These are phyloP conservation scores for Aspergillus quadricinctus DNA, from an alignment of 2,329 filamentous ascomycete genomes.

Conservation along the genomic window DNA sequence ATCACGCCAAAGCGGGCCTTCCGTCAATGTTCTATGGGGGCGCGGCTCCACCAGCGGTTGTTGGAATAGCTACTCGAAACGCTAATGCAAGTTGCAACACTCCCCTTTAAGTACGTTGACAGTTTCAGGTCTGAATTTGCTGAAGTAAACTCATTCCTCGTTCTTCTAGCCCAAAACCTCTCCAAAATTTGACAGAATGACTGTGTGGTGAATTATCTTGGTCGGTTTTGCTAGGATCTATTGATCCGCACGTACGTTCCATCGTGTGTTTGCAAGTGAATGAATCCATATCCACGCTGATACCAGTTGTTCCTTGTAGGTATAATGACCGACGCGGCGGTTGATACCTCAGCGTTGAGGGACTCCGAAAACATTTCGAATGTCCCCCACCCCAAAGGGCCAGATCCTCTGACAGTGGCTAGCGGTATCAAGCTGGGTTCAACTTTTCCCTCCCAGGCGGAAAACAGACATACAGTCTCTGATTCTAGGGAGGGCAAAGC, in stretches of 20 bases:
- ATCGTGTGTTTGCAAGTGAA: not conserved
- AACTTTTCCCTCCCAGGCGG: conserved; percentile 27
- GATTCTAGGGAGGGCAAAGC: conserved; percentile 12
- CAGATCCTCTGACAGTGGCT: conserved; percentile 16
- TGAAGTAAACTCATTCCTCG: not conserved
- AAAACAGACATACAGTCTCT: conserved; percentile 16
- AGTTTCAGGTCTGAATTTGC: conserved; percentile 8
- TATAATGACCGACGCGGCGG: conserved; percentile 23
- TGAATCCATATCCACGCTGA: not conserved
- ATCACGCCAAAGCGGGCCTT: conserved; percentile 22
- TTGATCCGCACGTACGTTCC: conserved; percentile 20
- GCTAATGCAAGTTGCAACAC: not conserved
- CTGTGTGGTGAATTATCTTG: conserved; percentile 2
- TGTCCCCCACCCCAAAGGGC: conserved; percentile 16
- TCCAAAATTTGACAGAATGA: conserved; percentile 9
- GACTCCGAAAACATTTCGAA: conserved; percentile 13
- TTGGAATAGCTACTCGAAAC: not conserved
- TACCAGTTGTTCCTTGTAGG: conserved; percentile 4
- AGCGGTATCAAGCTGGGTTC: conserved; percentile 22
- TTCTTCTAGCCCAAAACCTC: not conserved
- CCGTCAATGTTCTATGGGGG: conserved; percentile 22
- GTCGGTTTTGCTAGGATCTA: conserved; percentile 1
- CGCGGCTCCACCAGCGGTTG: conserved; percentile 22
- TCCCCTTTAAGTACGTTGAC: conserved; percentile 19
- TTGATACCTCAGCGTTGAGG: conserved; percentile 15